phyloP scores from a whole-genome alignment of 768 basidiomycete genomes.

The Cantharellus cinnabarinus region DNA sequence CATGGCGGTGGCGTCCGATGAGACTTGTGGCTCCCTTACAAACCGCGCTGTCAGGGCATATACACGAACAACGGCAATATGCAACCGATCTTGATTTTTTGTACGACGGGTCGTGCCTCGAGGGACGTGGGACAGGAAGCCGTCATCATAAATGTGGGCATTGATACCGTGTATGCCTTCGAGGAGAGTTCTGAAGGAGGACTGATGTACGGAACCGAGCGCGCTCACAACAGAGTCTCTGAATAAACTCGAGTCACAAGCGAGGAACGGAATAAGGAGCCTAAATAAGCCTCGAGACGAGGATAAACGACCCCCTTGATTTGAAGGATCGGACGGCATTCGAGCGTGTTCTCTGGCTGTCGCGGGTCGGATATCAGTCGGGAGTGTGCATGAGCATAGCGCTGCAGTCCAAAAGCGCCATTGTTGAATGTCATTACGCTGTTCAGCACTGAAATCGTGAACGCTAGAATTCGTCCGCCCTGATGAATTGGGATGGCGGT shows the following conservation, averaged over 20 bases:
- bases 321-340: slow-evolving; percentile 48
- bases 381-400: slow-evolving; percentile 60
- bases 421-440: slow-evolving; percentile 30
- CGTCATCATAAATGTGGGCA: slow-evolving; percentile 68
- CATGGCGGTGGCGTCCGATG: slow-evolving; percentile 50
- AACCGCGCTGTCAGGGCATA: slow-evolving; percentile 70
- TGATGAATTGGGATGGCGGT: slow-evolving; percentile 7
- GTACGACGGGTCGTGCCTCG: slow-evolving; percentile 30
- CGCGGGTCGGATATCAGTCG: slow-evolving; percentile 38
- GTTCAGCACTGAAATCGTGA: not conserved
- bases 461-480: slow-evolving; percentile 1
- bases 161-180: slow-evolving; percentile 69
- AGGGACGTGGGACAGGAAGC: slow-evolving; percentile 28
- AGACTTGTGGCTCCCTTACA: slow-evolving; percentile 46
- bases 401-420: slow-evolving; percentile 74
- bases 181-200: slow-evolving; percentile 56
- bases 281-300: slow-evolving; percentile 68
- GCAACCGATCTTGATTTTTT: slow-evolving; percentile 56
- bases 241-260: slow-evolving; percentile 65
- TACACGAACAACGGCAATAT: slow-evolving; percentile 73
- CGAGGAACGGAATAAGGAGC: slow-evolving; percentile 70
- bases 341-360: slow-evolving; percentile 47
- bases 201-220: slow-evolving; percentile 67
- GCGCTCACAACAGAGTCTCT: slow-evolving; percentile 74
- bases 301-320: slow-evolving; percentile 64